Evolutionary conservation across 1,139 yeast genomes (phyloP).

Genomic region (Yamadazyma sp.): DNA sequence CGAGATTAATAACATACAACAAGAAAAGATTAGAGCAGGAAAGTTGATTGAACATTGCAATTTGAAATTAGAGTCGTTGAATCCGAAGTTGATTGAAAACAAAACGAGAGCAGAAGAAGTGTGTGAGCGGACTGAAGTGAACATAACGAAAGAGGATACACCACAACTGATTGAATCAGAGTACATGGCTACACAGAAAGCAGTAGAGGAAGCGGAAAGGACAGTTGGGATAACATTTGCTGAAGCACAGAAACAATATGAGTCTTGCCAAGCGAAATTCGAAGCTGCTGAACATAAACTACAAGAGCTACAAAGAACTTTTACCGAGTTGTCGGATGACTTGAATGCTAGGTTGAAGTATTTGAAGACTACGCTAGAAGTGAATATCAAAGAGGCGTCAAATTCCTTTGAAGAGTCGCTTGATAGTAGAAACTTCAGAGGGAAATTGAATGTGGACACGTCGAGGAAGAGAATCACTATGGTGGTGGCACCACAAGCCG

Average conservation of each 20-base stretch:
- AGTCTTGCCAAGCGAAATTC: constrained; percentile 23
- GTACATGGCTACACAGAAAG: constrained; percentile 30
- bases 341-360: constrained; percentile 51
- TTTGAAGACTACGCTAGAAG: constrained; percentile 45
- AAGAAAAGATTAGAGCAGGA: constrained; percentile 9
- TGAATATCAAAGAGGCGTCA: constrained; percentile 34
- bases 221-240: constrained; percentile 36
- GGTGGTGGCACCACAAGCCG: constrained; percentile 61
- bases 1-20: constrained; percentile 6
- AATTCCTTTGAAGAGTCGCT: constrained; percentile 58
- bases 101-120: constrained; percentile 29
- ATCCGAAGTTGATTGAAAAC: constrained; percentile 13
- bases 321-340: constrained; percentile 27
- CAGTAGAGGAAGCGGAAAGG: constrained; percentile 38
- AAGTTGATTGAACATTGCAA: constrained; percentile 14
- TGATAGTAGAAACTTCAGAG: constrained; percentile 71
- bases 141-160: constrained; percentile 31
- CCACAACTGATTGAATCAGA: constrained; percentile 37
- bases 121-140: constrained; percentile 31
- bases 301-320: constrained; percentile 23
- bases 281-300: constrained; percentile 30
- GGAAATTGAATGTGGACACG: constrained; percentile 31
- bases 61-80: constrained; percentile 12
- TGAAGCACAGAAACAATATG: constrained; percentile 36
- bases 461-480: constrained; percentile 49